phyloP scores from a whole-genome alignment of 768 basidiomycete species.

The Phanerochaete sordida region DNA sequence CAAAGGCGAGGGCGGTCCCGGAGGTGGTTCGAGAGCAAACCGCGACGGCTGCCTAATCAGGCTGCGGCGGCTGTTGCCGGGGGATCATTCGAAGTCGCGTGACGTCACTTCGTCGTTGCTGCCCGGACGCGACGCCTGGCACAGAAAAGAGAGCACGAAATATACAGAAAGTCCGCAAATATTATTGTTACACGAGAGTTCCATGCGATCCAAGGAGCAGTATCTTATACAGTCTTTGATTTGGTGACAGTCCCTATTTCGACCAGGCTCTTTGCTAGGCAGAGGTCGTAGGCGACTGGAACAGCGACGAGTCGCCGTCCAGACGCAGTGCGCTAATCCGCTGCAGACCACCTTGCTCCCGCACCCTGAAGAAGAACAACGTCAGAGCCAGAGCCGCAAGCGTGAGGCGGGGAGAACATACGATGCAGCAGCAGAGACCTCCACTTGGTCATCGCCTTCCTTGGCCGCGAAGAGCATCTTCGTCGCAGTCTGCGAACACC shows the following conservation, averaged over 20 bases:
- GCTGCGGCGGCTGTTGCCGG: neutral
- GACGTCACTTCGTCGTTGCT: neutral
- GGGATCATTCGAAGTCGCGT: neutral
- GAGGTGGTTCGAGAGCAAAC: neutral
- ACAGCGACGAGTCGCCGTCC: slow-evolving; percentile 15
- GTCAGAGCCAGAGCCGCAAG: neutral
- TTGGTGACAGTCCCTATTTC: too few relatives aligned
- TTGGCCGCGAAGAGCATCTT: slow-evolving; percentile 19
- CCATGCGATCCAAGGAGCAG: too few relatives aligned
- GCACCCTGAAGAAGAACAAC: slow-evolving; percentile 10
- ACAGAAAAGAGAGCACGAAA: neutral
- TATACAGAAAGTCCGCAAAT: neutral
- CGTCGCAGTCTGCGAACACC: slow-evolving; percentile 10
- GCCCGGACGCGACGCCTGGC: too few relatives aligned
- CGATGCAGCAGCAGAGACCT: slow-evolving; percentile 21
- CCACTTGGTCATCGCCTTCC: slow-evolving; percentile 5
- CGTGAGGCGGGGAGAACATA: slow-evolving; percentile 1
- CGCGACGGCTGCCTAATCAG: neutral
- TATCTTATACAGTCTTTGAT: too few relatives aligned
- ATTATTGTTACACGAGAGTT: neutral
- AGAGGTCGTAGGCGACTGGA: neutral
- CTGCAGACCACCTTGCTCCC: slow-evolving; percentile 17
- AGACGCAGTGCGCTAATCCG: slow-evolving; percentile 19
- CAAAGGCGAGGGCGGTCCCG: neutral
- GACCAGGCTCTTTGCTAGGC: too few relatives aligned